phyloP scores from a whole-genome alignment of 2,329 filamentous ascomycete species.

The Colletotrichum higginsianum region DNA sequence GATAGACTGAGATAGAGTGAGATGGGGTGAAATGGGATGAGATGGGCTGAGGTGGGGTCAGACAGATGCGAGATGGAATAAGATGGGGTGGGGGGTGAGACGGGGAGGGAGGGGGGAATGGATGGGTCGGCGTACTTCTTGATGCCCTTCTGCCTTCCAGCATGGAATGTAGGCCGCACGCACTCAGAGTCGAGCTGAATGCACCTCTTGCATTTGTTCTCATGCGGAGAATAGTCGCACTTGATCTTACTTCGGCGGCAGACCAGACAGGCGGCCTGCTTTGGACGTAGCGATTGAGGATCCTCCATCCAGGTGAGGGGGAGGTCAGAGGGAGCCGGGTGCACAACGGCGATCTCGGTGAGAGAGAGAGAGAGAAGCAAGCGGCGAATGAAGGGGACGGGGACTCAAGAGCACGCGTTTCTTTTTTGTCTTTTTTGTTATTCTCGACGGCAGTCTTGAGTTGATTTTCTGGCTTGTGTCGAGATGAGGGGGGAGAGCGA shows the following conservation, averaged over 20 bases:
- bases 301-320: slow-evolving; percentile 43
- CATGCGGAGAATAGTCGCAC: slow-evolving; percentile 70
- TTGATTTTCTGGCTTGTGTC: slow-evolving; percentile 5
- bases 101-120: neutral
- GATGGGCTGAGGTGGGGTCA: too few species aligned
- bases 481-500: slow-evolving; percentile 10
- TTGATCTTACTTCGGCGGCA: slow-evolving; percentile 79
- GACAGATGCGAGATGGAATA: too few species aligned
- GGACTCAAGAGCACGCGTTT: slow-evolving; percentile 10
- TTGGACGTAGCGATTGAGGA: slow-evolving; percentile 44
- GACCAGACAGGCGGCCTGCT: slow-evolving; percentile 71
- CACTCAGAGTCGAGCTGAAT: slow-evolving; percentile 72
- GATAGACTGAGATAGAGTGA: too few species aligned
- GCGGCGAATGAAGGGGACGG: neutral
- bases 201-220: slow-evolving; percentile 73
- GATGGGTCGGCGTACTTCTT: slow-evolving; percentile 73
- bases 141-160: slow-evolving; percentile 81
- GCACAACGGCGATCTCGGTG: slow-evolving; percentile 38
- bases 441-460: neutral
- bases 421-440: neutral
- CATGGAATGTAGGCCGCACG: slow-evolving; percentile 79
- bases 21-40: too few species aligned
- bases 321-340: slow-evolving; percentile 38
- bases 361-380: slow-evolving; percentile 19
- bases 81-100: too few species aligned